Conservation (phyloP, 192 early-diverging fungal genomes). For the Linderina pennispora region DNA sequence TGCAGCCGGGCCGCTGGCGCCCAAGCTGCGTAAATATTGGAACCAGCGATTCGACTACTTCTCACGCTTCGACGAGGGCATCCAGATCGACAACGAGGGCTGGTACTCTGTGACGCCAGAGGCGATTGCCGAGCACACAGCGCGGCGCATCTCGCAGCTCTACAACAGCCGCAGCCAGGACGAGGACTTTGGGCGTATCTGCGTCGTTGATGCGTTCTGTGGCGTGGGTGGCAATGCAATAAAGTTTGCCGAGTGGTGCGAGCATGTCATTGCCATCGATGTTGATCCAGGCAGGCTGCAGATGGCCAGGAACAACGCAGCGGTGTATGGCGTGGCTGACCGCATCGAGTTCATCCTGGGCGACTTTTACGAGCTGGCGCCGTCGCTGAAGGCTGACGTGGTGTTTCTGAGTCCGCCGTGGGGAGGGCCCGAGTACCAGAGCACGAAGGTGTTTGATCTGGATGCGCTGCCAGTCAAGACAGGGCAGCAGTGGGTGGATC, state of each 20-base stretch:
- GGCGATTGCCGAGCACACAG: slow-evolving; percentile 74
- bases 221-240: slow-evolving; percentile 96
- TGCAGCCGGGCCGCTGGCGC: slow-evolving; percentile 13
- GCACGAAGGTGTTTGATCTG: slow-evolving; percentile 30
- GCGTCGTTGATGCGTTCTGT: slow-evolving; percentile 91
- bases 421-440: slow-evolving; percentile 81
- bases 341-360: slow-evolving; percentile 92
- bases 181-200: slow-evolving; percentile 44
- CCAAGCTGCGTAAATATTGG: slow-evolving; percentile 69
- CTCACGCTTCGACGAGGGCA: slow-evolving; percentile 77
- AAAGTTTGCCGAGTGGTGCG: slow-evolving; percentile 87
- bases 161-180: slow-evolving; percentile 1
- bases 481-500: slow-evolving; percentile 53
- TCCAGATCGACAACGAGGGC: slow-evolving; percentile 79
- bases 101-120: slow-evolving; percentile 98
- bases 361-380: slow-evolving; percentile 73
- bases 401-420: slow-evolving; percentile 95
- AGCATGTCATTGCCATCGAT: slow-evolving; percentile 90
- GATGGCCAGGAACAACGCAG: slow-evolving; percentile 83
- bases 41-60: slow-evolving; percentile 77
- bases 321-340: slow-evolving; percentile 84
- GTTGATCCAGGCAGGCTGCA: slow-evolving; percentile 71
- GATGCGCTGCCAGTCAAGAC: slow-evolving; percentile 41
- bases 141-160: slow-evolving; percentile 35
- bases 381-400: slow-evolving; percentile 69